Conservation (phyloP, 2,329 filamentous ascomycete genomes). For the Elsinoe batatas region DNA sequence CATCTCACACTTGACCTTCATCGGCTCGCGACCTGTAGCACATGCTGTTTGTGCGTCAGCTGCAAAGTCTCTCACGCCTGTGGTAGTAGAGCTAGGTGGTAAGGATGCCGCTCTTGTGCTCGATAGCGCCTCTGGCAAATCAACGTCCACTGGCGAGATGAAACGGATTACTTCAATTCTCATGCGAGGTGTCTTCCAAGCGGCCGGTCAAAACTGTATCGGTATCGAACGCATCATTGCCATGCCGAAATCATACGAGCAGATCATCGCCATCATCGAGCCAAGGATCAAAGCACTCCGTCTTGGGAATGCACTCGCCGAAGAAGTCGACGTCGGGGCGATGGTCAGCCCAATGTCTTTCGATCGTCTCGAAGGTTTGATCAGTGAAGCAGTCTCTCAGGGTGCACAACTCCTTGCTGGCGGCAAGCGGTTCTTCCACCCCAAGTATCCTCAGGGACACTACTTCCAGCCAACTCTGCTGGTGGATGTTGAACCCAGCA, state of each 20-base stretch:
- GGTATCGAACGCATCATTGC: slow-evolving; percentile 90
- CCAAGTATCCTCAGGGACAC: slow-evolving; percentile 65
- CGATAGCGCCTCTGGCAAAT: slow-evolving; percentile 53
- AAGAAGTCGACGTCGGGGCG: slow-evolving; percentile 70
- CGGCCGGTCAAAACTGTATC: slow-evolving; percentile 93
- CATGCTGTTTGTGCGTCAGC: slow-evolving; percentile 81
- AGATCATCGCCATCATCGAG: slow-evolving; percentile 59
- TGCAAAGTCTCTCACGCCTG: slow-evolving; percentile 73
- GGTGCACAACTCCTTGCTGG: slow-evolving; percentile 77
- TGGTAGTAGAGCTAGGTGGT: slow-evolving; percentile 85
- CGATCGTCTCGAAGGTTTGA: slow-evolving; percentile 61
- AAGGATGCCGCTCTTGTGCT: slow-evolving; percentile 90
- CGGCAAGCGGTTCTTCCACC: slow-evolving; percentile 62
- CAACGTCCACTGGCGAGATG: slow-evolving; percentile 45
- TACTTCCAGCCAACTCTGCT: slow-evolving; percentile 90
- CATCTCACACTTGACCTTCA: slow-evolving; percentile 88
- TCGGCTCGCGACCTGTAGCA: slow-evolving; percentile 78
- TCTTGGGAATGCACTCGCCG: slow-evolving; percentile 58
- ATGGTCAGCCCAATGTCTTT: slow-evolving; percentile 77
- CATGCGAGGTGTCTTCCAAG: slow-evolving; percentile 88
- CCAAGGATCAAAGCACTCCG: slow-evolving; percentile 66
- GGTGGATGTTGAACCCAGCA: slow-evolving; percentile 73
- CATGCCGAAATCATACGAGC: slow-evolving; percentile 63
- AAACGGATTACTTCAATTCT: slow-evolving; percentile 68
- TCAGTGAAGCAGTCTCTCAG: slow-evolving; percentile 63